A percentile compares a stretch with the other conserved stretches of the same genome.
Conservation (phyloP, 805 yeast species). For the Starmerella bombi region DNA sequence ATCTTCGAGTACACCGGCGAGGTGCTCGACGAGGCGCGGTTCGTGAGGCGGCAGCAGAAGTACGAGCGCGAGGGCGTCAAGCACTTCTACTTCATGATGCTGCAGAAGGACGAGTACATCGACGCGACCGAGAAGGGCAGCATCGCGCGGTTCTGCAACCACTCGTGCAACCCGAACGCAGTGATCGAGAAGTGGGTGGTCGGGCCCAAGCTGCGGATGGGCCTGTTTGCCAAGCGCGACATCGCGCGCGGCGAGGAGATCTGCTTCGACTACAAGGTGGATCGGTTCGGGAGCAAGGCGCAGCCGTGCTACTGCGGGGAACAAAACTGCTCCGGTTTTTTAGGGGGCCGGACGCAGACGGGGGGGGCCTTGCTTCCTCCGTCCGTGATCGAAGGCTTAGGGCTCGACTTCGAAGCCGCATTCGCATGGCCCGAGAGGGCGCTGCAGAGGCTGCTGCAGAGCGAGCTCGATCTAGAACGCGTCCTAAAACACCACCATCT, state of each 20-base stretch:
- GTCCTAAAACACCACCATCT: conserved; percentile 10
- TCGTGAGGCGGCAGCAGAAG: conserved; percentile 56
- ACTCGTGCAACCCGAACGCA: conserved; percentile 90
- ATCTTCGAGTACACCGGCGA: conserved; percentile 91
- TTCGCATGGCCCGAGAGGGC: conserved; percentile 31
- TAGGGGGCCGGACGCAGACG: conserved; percentile 96
- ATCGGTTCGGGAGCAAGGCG: conserved; percentile 86
- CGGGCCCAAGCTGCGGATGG: conserved; percentile 81
- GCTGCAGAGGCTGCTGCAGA: conserved; percentile 26
- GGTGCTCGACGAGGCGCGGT: conserved; percentile 69
- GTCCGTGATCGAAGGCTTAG: conserved; percentile 70
- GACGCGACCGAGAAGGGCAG: conserved; percentile 89
- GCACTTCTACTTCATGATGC: conserved; percentile 93
- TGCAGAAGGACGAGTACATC: conserved; percentile 80
- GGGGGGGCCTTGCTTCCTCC: conserved; percentile 82
- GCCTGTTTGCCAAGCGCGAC: conserved; percentile 72
- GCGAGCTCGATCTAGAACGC: conserved; percentile 30
- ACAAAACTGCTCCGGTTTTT: conserved; percentile 76
- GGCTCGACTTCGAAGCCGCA: conserved; percentile 53
- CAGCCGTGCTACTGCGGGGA: conserved; percentile 94
- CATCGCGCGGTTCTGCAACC: conserved; percentile 84
- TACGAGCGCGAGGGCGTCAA: conserved; percentile 47
- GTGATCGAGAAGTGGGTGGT: conserved; percentile 97
- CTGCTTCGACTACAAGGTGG: conserved; percentile 87
- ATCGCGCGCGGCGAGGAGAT: conserved; percentile 74